phyloP scores from a whole-genome alignment of 805 yeast species.

The Barnettozyma wickerhamii region DNA sequence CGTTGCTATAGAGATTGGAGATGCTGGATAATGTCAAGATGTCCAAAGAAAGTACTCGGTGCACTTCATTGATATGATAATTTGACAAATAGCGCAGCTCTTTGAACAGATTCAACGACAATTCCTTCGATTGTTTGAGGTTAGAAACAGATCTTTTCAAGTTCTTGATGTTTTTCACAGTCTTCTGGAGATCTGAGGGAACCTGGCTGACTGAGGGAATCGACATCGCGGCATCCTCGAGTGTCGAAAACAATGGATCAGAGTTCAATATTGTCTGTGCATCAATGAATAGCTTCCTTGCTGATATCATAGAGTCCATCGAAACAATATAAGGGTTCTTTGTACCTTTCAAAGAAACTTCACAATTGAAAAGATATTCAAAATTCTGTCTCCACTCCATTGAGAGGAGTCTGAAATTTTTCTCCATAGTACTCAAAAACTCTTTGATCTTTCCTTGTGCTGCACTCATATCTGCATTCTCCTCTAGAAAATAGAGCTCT shows the following conservation, averaged over 20 bases:
- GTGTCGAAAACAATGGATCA: slow-evolving; percentile 46
- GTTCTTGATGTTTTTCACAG: slow-evolving; percentile 19
- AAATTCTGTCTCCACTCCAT: slow-evolving; percentile 18
- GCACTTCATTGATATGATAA: slow-evolving; percentile 24
- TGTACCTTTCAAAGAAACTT: slow-evolving; percentile 12
- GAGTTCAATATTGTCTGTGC: slow-evolving; percentile 30
- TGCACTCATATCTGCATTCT: neutral
- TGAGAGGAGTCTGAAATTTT: slow-evolving; percentile 16
- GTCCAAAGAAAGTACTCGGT: slow-evolving; percentile 20
- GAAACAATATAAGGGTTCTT: slow-evolving; percentile 20
- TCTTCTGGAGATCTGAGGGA: slow-evolving; percentile 1
- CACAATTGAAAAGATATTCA: slow-evolving; percentile 21
- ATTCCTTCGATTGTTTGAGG: slow-evolving; percentile 21
- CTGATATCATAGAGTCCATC: slow-evolving; percentile 27
- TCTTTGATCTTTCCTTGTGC: slow-evolving; percentile 14
- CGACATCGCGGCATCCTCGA: slow-evolving; percentile 47
- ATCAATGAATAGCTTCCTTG: slow-evolving; percentile 27
- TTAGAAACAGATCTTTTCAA: slow-evolving; percentile 20
- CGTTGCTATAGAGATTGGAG: slow-evolving; percentile 17
- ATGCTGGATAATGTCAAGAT: slow-evolving; percentile 25
- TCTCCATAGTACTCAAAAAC: slow-evolving; percentile 18
- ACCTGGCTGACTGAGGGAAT: slow-evolving; percentile 32
- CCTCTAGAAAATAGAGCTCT: slow-evolving; percentile 10
- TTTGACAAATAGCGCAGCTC: slow-evolving; percentile 23
- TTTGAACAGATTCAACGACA: slow-evolving; percentile 15